These are phyloP conservation scores for Kodamaea leandrae DNA, from an alignment of 805 yeast species.

Conservation along the genomic window DNA sequence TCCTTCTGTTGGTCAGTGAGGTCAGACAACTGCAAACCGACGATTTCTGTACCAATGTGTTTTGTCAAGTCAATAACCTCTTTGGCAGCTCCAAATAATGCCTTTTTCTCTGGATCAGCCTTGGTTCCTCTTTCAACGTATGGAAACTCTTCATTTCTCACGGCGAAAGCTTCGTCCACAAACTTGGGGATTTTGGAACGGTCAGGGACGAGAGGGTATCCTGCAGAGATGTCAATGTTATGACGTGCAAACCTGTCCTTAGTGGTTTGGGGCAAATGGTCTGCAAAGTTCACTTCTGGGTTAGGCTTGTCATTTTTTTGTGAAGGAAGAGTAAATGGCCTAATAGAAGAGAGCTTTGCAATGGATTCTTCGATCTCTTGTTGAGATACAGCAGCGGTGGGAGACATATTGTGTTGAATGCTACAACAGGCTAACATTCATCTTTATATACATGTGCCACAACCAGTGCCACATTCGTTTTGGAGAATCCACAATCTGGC, in stretches of 20 bases:
- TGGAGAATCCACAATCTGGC: too few species aligned
- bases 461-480: too few species aligned
- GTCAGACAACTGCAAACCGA: constrained; percentile 29
- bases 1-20: constrained; percentile 28
- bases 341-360: constrained; percentile 15
- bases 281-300: background rate
- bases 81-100: constrained; percentile 30
- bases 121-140: constrained; percentile 26
- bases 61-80: constrained; percentile 28
- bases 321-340: constrained; percentile 13
- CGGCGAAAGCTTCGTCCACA: constrained; percentile 24
- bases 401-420: constrained; percentile 4
- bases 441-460: too few species aligned
- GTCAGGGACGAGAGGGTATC: constrained; percentile 26
- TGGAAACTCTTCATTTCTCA: constrained; percentile 23
- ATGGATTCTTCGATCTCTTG: too few species aligned
- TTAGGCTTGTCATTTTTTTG: constrained; percentile 1
- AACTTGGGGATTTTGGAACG: constrained; percentile 22
- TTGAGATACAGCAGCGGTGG: constrained; percentile 4
- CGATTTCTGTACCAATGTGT: constrained; percentile 31
- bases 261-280: constrained; percentile 6
- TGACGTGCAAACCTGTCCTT: constrained; percentile 19
- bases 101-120: constrained; percentile 32
- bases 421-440: too few species aligned
- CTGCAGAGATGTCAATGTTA: constrained; percentile 25